Conservation (phyloP, 352 stramenopile genomes). For the Phytopythium litorale region DNA sequence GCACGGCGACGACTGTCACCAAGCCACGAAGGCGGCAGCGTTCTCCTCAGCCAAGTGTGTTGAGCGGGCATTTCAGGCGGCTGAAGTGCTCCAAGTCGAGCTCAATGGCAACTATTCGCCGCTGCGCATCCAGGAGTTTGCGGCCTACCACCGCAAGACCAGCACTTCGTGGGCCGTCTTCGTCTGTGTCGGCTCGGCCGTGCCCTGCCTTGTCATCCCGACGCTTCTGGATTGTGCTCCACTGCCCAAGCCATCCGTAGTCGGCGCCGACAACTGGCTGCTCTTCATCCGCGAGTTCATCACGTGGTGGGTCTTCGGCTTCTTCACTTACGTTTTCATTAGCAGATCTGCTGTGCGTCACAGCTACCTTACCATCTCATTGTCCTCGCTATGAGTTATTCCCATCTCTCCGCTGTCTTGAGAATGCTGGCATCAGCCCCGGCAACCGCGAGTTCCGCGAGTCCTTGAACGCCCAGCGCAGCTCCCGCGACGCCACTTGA, state of each 20-base stretch:
- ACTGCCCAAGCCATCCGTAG: slow-evolving; percentile 7
- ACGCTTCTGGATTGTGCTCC: slow-evolving; percentile 11
- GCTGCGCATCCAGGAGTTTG: slow-evolving; percentile 8
- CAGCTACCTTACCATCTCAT: too few species aligned
- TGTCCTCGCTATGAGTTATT: too few species aligned
- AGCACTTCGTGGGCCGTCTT: slow-evolving; percentile 3
- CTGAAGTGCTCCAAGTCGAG: slow-evolving; percentile 12
- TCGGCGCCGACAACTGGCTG: slow-evolving; percentile 9
- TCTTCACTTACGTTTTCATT: slow-evolving; percentile 2
- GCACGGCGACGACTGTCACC: not conserved
- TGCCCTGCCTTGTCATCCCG: slow-evolving; percentile 15
- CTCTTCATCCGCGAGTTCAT: slow-evolving; percentile 16
- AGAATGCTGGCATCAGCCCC: too few species aligned
- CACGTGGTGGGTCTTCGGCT: slow-evolving; percentile 15
- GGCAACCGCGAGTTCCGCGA: too few species aligned
- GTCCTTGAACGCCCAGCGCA: too few species aligned
- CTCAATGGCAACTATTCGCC: slow-evolving; percentile 15
- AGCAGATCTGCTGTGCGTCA: too few species aligned
- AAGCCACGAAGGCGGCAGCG: not conserved
- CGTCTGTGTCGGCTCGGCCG: slow-evolving; percentile 5
- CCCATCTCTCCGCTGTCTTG: too few species aligned
- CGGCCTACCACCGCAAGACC: slow-evolving; percentile 10
- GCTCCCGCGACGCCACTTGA: too few species aligned
- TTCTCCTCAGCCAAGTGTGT: not conserved
- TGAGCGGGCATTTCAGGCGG: not conserved